Evolutionary conservation across 2,329 filamentous ascomycete genomes (phyloP).

Genomic region (Trichoderma pleuroti): DNA sequence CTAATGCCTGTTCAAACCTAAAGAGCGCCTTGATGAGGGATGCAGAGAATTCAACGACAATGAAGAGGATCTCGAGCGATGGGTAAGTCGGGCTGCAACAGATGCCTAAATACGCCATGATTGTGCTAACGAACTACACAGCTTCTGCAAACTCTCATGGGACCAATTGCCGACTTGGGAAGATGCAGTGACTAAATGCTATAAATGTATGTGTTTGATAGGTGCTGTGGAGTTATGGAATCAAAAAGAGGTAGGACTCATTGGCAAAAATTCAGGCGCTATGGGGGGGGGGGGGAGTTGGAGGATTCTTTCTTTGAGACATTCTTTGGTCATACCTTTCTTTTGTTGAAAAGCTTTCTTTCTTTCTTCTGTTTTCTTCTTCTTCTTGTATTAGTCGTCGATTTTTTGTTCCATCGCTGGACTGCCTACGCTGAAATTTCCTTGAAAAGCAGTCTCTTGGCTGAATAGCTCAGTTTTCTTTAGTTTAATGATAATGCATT

Average conservation of each 20-base stretch:
- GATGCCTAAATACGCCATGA: no score
- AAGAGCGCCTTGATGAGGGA: conserved; percentile 11
- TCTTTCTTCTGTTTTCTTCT: background rate
- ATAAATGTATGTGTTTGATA: background rate
- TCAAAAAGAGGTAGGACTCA: background rate
- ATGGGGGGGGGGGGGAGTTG: background rate
- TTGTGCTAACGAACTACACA: background rate
- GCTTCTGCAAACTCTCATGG: conserved; percentile 7
- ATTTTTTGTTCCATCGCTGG: background rate
- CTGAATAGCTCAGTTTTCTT: background rate
- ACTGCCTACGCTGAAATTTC: background rate
- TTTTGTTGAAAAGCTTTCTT: background rate
- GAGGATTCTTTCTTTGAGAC: background rate
- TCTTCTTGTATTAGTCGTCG: background rate
- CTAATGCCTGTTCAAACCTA: background rate
- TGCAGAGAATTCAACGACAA: background rate
- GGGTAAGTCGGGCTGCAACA: background rate
- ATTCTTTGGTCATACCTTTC: background rate
- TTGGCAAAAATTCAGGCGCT: background rate
- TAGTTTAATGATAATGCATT: background rate
- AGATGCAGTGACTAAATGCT: background rate
- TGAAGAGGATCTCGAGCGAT: conserved; percentile 12
- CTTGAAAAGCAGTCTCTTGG: background rate
- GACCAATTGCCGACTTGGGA: background rate
- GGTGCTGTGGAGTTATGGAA: background rate